Percentiles rank a stretch among this genome's conserved stretches.
These are phyloP conservation scores for Tulasnella sp. DNA, from an alignment of 768 basidiomycete species.

Conservation along the genomic window DNA sequence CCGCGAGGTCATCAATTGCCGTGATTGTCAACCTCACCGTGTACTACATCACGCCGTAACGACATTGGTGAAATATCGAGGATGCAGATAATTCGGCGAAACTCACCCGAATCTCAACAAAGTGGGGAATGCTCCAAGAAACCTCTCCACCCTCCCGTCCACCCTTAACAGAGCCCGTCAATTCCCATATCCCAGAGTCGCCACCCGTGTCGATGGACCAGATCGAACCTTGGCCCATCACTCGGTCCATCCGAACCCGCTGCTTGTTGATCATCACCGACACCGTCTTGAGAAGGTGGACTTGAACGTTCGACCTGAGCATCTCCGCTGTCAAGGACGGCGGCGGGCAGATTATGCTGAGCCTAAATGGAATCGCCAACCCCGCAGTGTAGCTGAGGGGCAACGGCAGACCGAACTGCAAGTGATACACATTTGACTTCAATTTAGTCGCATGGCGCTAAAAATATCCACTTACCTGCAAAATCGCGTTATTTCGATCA, in stretches of 20 bases:
- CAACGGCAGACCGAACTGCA: constrained; percentile 3
- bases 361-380: constrained; percentile 1
- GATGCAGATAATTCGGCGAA: neutral
- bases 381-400: neutral
- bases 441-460: too few relatives aligned
- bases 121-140: neutral
- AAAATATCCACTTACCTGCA: neutral
- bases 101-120: constrained; percentile 4
- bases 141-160: neutral
- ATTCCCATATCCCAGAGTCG: constrained; percentile 2
- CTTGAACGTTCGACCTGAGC: neutral
- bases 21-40: neutral
- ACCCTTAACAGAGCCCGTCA: neutral
- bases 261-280: neutral
- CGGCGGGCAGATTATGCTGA: neutral
- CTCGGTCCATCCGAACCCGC: neutral
- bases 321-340: neutral
- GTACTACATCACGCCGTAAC: neutral
- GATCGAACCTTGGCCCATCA: neutral
- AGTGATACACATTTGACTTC: neutral
- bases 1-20: neutral
- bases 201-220: constrained; percentile 5
- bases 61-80: neutral
- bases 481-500: neutral
- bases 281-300: neutral